These are phyloP conservation scores for Polyporus arcularius DNA, from an alignment of 768 basidiomycete species.

Conservation along the genomic window DNA sequence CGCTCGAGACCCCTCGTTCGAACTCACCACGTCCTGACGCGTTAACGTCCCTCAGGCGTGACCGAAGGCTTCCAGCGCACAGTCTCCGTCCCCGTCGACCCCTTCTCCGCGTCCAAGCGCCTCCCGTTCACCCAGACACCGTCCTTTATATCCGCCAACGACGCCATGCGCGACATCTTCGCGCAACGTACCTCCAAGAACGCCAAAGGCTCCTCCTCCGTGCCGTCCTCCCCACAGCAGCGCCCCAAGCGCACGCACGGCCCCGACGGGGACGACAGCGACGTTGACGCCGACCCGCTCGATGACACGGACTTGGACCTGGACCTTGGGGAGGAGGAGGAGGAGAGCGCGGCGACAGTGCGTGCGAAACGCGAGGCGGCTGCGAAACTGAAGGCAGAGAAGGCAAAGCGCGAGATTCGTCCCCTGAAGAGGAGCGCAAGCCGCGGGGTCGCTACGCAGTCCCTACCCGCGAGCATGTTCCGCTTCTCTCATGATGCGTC, in stretches of 20 bases:
- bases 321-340: slow-evolving; percentile 8
- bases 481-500: slow-evolving; percentile 15
- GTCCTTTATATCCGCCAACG: slow-evolving; percentile 23
- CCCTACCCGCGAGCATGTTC: slow-evolving; percentile 18
- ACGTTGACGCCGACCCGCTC: slow-evolving; percentile 11
- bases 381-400: slow-evolving; percentile 13
- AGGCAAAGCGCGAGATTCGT: slow-evolving; percentile 18
- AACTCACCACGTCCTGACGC: not conserved
- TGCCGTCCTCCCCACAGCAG: slow-evolving; percentile 14
- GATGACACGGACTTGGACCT: slow-evolving; percentile 10
- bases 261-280: slow-evolving; percentile 8
- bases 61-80: slow-evolving; percentile 24
- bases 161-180: slow-evolving; percentile 19
- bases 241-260: slow-evolving; percentile 18
- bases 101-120: slow-evolving; percentile 2
- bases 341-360: not conserved
- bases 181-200: slow-evolving; percentile 12
- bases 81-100: slow-evolving; percentile 18
- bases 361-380: slow-evolving; percentile 8
- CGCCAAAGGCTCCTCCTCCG: slow-evolving; percentile 14
- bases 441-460: slow-evolving; percentile 15
- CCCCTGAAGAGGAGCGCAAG: slow-evolving; percentile 21
- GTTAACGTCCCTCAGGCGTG: slow-evolving; percentile 13
- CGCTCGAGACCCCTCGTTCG: not conserved
- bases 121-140: slow-evolving; percentile 24